Percentiles rank a stretch among this genome's conserved stretches.
Evolutionary conservation across 768 basidiomycete genomes (phyloP).

Genomic region (Coprinopsis strossmayeri): DNA sequence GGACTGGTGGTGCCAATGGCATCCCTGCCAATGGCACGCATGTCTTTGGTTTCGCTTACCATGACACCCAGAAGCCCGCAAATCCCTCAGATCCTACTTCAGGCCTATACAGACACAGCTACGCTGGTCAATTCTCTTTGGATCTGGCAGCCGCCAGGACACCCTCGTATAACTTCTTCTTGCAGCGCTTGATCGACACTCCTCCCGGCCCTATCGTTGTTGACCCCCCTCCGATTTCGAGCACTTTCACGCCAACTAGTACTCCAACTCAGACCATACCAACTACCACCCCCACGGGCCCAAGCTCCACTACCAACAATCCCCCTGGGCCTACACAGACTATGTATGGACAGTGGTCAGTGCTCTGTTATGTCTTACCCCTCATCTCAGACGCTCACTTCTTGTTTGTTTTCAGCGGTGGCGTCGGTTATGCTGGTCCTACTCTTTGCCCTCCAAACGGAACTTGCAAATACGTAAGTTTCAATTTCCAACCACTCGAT

Average conservation of each 20-base stretch:
- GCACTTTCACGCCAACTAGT: background rate
- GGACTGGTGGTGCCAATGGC: conserved; percentile 9
- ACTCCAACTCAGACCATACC: background rate
- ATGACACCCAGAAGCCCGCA: conserved; percentile 11
- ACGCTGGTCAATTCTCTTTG: conserved; percentile 5
- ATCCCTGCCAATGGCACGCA: conserved; percentile 5
- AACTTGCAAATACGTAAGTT: background rate
- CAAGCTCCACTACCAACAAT: background rate
- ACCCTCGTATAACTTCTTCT: conserved; percentile 1
- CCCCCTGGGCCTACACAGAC: background rate
- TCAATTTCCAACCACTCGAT: background rate
- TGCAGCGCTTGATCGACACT: conserved; percentile 1
- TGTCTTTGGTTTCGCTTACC: conserved; percentile 11
- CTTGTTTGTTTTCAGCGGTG: background rate
- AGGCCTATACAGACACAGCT: conserved; percentile 5
- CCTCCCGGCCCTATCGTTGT: conserved; percentile 1
- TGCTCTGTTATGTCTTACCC: background rate
- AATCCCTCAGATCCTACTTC: conserved; percentile 5
- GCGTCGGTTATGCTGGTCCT: background rate
- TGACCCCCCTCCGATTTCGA: background rate
- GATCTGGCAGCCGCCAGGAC: conserved; percentile 2
- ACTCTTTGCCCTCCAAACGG: background rate
- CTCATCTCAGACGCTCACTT: background rate
- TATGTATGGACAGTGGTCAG: background rate
- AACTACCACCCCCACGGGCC: background rate